phyloP scores from a whole-genome alignment of 129 eudicot genomes.

The Escallonia herrerae region DNA sequence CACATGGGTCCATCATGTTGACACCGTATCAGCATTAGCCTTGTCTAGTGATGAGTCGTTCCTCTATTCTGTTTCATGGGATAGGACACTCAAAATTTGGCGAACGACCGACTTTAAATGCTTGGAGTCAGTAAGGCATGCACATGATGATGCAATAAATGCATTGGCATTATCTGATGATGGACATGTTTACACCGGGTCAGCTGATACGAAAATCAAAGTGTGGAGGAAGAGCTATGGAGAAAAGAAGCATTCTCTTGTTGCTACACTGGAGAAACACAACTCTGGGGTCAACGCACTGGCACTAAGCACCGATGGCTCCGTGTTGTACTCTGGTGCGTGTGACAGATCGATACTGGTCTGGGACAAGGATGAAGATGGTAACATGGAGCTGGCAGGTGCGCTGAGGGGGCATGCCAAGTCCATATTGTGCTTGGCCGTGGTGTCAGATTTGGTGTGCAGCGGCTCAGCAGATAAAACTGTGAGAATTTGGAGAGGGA shows the following conservation, averaged over 20 bases:
- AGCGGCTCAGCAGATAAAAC: conserved; percentile 69
- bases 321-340: conserved; percentile 48
- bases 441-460: conserved; percentile 40
- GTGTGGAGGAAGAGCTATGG: conserved; percentile 40
- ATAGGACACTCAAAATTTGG: conserved; percentile 62
- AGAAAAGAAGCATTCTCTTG: conserved; percentile 33
- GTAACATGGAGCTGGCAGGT: conserved; percentile 28
- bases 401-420: conserved; percentile 45
- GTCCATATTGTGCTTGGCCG: conserved; percentile 52
- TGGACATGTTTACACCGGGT: conserved; percentile 57
- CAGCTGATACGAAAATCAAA: conserved; percentile 48
- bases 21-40: conserved; percentile 60
- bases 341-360: conserved; percentile 44
- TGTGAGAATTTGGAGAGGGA: conserved; percentile 53
- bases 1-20: conserved; percentile 65
- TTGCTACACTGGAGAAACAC: conserved; percentile 41
- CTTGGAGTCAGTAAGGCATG: conserved; percentile 47
- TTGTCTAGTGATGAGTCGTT: conserved; percentile 37
- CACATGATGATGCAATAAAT: conserved; percentile 74
- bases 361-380: conserved; percentile 46
- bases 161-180: conserved; percentile 37
- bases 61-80: conserved; percentile 71
- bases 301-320: conserved; percentile 42
- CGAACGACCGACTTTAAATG: conserved; percentile 57
- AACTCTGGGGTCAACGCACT: conserved; percentile 57